Evolutionary conservation across 164 flowering plant genomes (phyloP).

Genomic region (Litsea cubeba): DNA sequence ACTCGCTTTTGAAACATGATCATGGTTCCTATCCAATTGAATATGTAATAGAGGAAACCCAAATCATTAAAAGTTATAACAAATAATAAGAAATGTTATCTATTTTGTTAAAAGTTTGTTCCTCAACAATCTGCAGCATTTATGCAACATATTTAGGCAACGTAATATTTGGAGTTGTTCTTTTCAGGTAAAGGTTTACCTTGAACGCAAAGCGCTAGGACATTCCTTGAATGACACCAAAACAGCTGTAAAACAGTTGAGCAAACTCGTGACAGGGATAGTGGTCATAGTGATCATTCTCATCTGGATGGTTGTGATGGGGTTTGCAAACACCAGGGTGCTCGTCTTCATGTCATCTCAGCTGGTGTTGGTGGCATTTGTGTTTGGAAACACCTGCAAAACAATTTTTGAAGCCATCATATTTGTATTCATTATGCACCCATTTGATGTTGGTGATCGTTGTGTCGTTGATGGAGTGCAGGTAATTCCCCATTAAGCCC

Average conservation of each 20-base stretch:
- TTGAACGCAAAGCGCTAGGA: conserved; percentile 69
- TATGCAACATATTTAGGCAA: neutral
- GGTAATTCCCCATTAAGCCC: conserved; percentile 34
- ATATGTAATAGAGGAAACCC: too few species aligned
- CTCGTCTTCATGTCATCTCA: conserved; percentile 80
- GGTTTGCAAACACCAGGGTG: conserved; percentile 55
- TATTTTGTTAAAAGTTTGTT: neutral
- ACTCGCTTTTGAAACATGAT: neutral
- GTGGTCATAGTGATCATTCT: conserved; percentile 43
- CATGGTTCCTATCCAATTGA: neutral
- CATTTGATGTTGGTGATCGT: conserved; percentile 93
- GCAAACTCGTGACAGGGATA: conserved; percentile 46
- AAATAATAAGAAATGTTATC: neutral
- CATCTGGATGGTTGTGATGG: conserved; percentile 66
- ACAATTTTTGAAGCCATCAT: conserved; percentile 78
- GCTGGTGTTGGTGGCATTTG: conserved; percentile 52
- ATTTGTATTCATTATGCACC: conserved; percentile 90
- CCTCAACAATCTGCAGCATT: neutral
- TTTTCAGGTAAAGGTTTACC: conserved; percentile 66
- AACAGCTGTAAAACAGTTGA: conserved; percentile 80
- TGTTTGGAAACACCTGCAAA: conserved; percentile 80
- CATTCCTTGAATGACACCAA: conserved; percentile 77
- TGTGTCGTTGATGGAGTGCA: conserved; percentile 93
- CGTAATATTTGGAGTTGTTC: conserved; percentile 1
- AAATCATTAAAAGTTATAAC: too few species aligned